Evolutionary conservation across 176 grass and related monocot species (phyloP), one percentile per base, ranked within the genome.

Genomic region (Triticum monococcum): DNA sequence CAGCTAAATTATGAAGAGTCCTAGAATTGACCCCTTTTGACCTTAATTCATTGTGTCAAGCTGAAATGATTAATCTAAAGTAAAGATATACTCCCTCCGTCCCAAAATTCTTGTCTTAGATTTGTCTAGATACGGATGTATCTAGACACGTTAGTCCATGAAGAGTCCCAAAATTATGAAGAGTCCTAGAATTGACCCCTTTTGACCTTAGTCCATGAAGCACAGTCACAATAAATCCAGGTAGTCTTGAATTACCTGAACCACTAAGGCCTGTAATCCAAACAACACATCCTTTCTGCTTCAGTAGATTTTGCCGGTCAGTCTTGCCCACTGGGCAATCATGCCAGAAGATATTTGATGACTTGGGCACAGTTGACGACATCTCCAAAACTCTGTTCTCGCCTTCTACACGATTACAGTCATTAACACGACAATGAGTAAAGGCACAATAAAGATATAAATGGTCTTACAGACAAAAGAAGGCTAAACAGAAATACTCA

Each of bases 191-290:
- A n/a, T n/a, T n/a, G n/a, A n/a, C n/a, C n/a, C n/a, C n/a, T n/a
- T n/a, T n/a, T n/a, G n/a, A n/a, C n/a, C n/a, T n/a, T n/a, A n/a
- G n/a, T n/a, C n/a, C n/a, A 68, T 64, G 1, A 80, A 37, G 18
- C 37, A 57, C n/a, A 52, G 72, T 5, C 17, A 69, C 2, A 80
- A 22, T 4, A 63, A 12, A 30, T 64, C 25, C 41, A 63, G 63
- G 80, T 18, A 64, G 38, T 43, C 4, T 22, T 54, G 9, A 79
- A 16, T 82, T 81, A 92, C 94, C 94, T 89, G 95, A 94, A 45
- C 95, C 92, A 38, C 95, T 97, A 72, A 97, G 92, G 60, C 95
- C 95, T 41, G 92, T 97, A 71, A 97, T 97, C 95, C 95, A 97
- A 40, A 97, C 90, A 60, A 97, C 88, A 41, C 95, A 97, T 0